Evolutionary conservation across 441 rosid species (phyloP).

Genomic region (Syzygium malaccense): DNA sequence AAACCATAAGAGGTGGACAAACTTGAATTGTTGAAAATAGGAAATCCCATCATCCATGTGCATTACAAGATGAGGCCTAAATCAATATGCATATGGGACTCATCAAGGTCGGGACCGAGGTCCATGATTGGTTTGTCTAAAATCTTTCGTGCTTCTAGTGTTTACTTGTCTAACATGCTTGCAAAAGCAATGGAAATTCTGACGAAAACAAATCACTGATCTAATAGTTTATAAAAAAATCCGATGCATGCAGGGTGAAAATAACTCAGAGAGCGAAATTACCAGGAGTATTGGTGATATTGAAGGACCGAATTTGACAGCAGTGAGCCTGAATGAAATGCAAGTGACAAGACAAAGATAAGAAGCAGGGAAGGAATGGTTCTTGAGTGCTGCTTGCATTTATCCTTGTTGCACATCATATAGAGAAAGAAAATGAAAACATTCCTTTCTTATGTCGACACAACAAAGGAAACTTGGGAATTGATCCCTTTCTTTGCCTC

Average conservation of each 20-base stretch:
- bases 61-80: background rate
- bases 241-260: background rate
- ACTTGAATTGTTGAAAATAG: background rate
- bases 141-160: background rate
- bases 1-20: rapidly evolving
- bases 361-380: background rate
- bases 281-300: rapidly evolving
- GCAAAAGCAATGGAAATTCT: background rate
- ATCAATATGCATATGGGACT: background rate
- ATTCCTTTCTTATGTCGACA: background rate
- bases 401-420: background rate
- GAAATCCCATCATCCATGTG: background rate
- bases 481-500: background rate
- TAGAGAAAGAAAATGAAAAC: background rate
- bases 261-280: background rate
- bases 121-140: background rate
- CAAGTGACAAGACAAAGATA: background rate
- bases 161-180: background rate
- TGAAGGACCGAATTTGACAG: background rate
- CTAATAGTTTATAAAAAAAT: background rate
- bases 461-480: background rate
- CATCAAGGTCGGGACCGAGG: rapidly evolving
- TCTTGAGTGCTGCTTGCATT: background rate
- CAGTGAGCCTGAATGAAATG: background rate
- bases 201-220: background rate